phyloP scores from a whole-genome alignment of 208 protist genomes.

The Wallacemonas sp. region DNA sequence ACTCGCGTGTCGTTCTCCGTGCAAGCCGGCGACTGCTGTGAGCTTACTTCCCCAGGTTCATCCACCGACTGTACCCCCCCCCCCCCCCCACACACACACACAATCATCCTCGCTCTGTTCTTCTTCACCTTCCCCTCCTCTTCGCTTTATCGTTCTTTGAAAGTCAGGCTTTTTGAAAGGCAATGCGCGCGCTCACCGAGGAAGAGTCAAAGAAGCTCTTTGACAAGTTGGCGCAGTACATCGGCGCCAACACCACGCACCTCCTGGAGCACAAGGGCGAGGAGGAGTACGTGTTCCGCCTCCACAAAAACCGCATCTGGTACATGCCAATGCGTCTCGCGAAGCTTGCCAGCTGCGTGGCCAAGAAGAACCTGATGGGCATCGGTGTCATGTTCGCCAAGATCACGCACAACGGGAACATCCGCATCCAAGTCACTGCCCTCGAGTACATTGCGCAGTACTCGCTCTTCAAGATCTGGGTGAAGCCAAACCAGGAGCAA shows the following conservation, averaged over 20 bases:
- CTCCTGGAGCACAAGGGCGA: constrained; percentile 78
- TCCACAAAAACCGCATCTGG: constrained; percentile 92
- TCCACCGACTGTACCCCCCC: too few species aligned
- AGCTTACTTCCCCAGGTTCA: too few species aligned
- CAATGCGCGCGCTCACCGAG: constrained; percentile 81
- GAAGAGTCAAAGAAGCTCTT: constrained; percentile 92
- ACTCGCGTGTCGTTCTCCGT: too few species aligned
- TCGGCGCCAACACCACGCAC: constrained; percentile 88
- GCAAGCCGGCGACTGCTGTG: too few species aligned
- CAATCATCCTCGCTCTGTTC: too few species aligned
- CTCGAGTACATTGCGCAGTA: constrained; percentile 93
- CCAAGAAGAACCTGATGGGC: constrained; percentile 89
- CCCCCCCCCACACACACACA: too few species aligned
- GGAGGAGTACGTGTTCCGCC: constrained; percentile 88
- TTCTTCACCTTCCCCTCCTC: too few species aligned
- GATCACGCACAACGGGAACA: constrained; percentile 88
- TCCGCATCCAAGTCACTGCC: constrained; percentile 90
- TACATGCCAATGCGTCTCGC: constrained; percentile 87
- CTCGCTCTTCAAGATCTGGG: constrained; percentile 98
- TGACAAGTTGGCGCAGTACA: constrained; percentile 92
- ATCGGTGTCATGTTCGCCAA: constrained; percentile 91
- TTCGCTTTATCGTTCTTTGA: too few species aligned
- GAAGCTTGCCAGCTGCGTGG: constrained; percentile 85
- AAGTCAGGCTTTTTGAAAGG: too few species aligned
- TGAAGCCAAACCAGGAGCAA: constrained; percentile 99